A percentile compares a stretch with the other conserved stretches of the same genome.
Conservation (phyloP, 1,284 basidiomycete genomes). For the Naganishia sp. region DNA sequence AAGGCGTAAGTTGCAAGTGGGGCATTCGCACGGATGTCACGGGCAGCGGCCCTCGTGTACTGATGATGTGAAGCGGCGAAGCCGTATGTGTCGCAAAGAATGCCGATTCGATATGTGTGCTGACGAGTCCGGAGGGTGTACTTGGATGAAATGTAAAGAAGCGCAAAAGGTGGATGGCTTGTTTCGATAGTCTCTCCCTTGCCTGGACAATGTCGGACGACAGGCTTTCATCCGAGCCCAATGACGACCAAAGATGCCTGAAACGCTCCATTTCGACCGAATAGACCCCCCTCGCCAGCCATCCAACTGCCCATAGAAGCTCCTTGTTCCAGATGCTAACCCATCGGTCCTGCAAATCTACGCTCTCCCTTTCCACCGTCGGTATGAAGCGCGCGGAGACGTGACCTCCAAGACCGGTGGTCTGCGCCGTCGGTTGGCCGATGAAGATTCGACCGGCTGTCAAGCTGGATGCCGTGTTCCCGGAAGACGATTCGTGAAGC, state of each 20-base stretch:
- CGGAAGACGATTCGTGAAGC: neutral
- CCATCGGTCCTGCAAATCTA: constrained; percentile 72
- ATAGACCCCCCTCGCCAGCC: constrained; percentile 76
- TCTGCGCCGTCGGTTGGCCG: constrained; percentile 68
- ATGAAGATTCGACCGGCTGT: constrained; percentile 73
- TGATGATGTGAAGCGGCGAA: constrained; percentile 70
- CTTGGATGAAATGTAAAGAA: constrained; percentile 87
- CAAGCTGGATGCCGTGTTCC: neutral
- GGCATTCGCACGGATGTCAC: constrained; percentile 75
- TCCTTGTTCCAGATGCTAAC: constrained; percentile 69
- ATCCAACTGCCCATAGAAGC: constrained; percentile 76
- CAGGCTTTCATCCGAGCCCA: constrained; percentile 38
- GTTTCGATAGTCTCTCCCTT: constrained; percentile 60
- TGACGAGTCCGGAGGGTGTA: constrained; percentile 84
- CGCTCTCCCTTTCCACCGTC: constrained; percentile 93
- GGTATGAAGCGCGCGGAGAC: constrained; percentile 92
- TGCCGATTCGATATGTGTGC: constrained; percentile 70
- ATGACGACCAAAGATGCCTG: constrained; percentile 35
- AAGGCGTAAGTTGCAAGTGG: constrained; percentile 70
- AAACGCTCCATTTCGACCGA: constrained; percentile 71
- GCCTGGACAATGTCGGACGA: constrained; percentile 46
- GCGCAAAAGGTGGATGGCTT: constrained; percentile 78
- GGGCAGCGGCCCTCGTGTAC: constrained; percentile 72
- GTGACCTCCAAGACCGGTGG: constrained; percentile 89
- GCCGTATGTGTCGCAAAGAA: constrained; percentile 70